Percentiles rank a stretch among this genome's conserved stretches.
Conservation (phyloP, 345 rosid species). For the Boechera retrofracta region DNA sequence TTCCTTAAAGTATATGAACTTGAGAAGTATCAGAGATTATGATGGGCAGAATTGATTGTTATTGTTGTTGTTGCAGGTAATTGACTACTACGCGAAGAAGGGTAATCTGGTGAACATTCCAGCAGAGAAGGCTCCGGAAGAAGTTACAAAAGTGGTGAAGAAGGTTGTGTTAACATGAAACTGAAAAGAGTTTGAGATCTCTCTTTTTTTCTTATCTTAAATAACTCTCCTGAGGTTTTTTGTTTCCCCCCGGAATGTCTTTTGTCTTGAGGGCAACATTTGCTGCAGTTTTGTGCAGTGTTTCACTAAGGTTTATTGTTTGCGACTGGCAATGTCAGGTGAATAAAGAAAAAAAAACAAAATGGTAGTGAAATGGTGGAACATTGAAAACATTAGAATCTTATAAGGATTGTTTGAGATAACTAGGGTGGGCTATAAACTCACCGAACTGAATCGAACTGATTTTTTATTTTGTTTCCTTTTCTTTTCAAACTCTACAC, state of each 20-base stretch:
- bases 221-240: conserved; percentile 15
- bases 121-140: conserved; percentile 83
- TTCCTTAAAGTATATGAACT: neutral
- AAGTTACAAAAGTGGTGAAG: conserved; percentile 75
- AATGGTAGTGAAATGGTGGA: conserved; percentile 2
- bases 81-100: conserved; percentile 77
- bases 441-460: too few species aligned
- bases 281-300: conserved; percentile 40
- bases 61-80: conserved; percentile 57
- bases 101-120: conserved; percentile 70
- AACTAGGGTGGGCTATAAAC: too few species aligned
- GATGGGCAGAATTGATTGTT: neutral
- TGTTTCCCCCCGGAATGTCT: conserved; percentile 24
- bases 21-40: conserved; percentile 14
- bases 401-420: too few species aligned
- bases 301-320: conserved; percentile 21
- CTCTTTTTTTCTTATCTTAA: conserved; percentile 8
- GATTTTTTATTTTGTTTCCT: too few species aligned
- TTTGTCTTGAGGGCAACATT: conserved; percentile 28
- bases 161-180: conserved; percentile 61
- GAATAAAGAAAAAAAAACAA: neutral
- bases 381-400: neutral
- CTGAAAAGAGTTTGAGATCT: conserved; percentile 16
- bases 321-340: neutral
- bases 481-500: too few species aligned